A percentile compares a stretch with the other conserved stretches of the same genome.
These are phyloP conservation scores for Marasmius fiardii DNA, from an alignment of 1,284 basidiomycete species.

Conservation along the genomic window DNA sequence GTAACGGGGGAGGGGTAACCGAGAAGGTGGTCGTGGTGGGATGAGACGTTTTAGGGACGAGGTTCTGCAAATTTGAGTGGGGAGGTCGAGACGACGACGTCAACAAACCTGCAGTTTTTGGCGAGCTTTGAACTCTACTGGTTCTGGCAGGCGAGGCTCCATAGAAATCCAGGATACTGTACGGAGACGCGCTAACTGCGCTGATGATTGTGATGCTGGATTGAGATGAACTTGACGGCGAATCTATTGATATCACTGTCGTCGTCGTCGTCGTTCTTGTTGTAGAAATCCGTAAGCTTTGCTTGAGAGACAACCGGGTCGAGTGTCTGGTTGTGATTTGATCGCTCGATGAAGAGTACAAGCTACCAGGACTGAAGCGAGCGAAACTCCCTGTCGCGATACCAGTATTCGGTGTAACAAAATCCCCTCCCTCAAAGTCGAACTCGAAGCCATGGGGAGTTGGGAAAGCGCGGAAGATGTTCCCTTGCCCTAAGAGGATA, in stretches of 20 bases:
- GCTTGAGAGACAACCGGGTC: slow-evolving; percentile 6
- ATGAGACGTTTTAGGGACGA: slow-evolving; percentile 7
- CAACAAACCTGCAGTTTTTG: neutral
- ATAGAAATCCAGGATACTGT: slow-evolving; percentile 13
- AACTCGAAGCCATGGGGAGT: slow-evolving; percentile 8
- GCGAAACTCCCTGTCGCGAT: neutral
- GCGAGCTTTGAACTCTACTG: neutral
- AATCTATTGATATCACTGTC: slow-evolving; percentile 8
- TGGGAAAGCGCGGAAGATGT: slow-evolving; percentile 12
- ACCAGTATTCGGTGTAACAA: neutral
- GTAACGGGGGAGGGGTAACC: neutral
- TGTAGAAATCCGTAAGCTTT: neutral
- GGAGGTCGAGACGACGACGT: neutral
- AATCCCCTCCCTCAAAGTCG: neutral
- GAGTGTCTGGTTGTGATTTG: slow-evolving; percentile 4
- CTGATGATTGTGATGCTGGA: slow-evolving; percentile 9
- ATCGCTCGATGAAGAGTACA: neutral
- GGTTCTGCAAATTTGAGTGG: neutral
- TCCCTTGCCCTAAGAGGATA: slow-evolving; percentile 9
- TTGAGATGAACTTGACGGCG: slow-evolving; percentile 5
- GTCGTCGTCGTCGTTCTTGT: slow-evolving; percentile 10
- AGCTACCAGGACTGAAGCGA: neutral
- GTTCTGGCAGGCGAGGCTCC: slow-evolving; percentile 3
- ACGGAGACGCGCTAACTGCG: slow-evolving; percentile 6
- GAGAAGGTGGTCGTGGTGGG: neutral